Conservation (phyloP, 306 rosid genomes). For the Abrus precatorius region DNA sequence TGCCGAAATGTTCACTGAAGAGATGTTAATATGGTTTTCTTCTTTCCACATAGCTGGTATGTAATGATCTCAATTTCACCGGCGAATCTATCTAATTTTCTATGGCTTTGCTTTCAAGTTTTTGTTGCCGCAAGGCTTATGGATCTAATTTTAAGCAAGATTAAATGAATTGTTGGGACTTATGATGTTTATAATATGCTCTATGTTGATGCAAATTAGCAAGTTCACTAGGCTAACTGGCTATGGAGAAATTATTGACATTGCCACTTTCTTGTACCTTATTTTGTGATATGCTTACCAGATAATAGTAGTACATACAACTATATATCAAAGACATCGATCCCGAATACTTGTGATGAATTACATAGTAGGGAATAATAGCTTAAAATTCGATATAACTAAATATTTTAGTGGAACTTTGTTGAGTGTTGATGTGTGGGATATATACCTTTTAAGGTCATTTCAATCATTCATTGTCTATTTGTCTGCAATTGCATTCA, state of each 20-base stretch:
- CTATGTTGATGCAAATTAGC: neutral
- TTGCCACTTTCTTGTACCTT: neutral
- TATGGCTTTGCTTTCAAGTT: constrained; percentile 1
- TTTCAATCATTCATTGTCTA: no score
- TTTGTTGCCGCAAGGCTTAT: constrained; percentile 31
- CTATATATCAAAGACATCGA: neutral
- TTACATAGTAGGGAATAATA: neutral
- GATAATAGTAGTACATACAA: no score
- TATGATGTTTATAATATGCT: neutral
- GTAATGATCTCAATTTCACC: constrained; percentile 44
- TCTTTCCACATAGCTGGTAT: constrained; percentile 90
- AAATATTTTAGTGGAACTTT: neutral
- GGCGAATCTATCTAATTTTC: constrained; percentile 12
- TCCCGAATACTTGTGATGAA: neutral
- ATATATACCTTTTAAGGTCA: no score
- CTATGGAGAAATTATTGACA: neutral
- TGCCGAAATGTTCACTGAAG: constrained; percentile 73
- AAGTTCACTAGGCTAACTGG: neutral
- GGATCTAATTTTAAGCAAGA: constrained; percentile 16
- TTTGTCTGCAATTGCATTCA: constrained; percentile 66
- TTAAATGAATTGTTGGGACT: neutral
- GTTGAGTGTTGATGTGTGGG: no score
- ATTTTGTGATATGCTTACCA: neutral
- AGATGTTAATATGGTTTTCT: constrained; percentile 89
- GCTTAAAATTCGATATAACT: neutral